Base-by-base conservation (phyloP, 2,329 filamentous ascomycete genomes). In the Cordyceps cicadae region DNA sequence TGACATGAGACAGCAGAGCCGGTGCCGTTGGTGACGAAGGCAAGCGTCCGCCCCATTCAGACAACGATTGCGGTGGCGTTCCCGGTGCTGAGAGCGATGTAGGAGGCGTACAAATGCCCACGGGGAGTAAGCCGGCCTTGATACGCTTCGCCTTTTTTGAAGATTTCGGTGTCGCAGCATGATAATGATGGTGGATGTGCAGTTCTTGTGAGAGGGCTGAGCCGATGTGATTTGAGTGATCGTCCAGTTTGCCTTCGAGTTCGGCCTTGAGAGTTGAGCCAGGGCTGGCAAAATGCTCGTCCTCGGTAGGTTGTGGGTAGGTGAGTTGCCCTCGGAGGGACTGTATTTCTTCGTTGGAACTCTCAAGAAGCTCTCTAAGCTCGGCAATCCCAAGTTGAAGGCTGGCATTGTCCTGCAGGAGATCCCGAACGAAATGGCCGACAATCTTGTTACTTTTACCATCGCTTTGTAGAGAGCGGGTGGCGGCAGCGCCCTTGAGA, bases 131-230 rank as follows among this genome's bases (percentile, higher is more conserved):
- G 24, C 84, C 80, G 37, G 84, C 82, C 2, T 89, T 85, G 76
- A 87, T 88, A 75, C 90, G 95, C 75, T 86, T 90, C 9, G 83
- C 77, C 62, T 86, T 86, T 65, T 83, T 82, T 17, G 72, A 69
- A 62, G 89, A 86, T 21, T 81, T 78, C 26, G 58, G 32, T 70
- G 85, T 87, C 1, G 85, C 77, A 12, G 87, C 83, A 66, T 97
- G 92, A 70, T 96, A 96, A 70, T 97, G 93, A 68, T 97, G 92
- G 69, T 97, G 93, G 51, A 97, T 89, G 68, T 97, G 93, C 15
- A 97, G 77, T 68, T 94, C 90, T 67, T 90, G 88, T 0, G 88
- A 87, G 9, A 70, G 57, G 12, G 67, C 66, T 7, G 67, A 65
- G 6, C 64, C 65, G 3, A 48, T 52, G 29, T 54, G 53, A 26